Percentiles rank a stretch among this genome's conserved stretches.
Conservation (phyloP, 805 yeast species). For the Kluyveromyces wickerhamii region DNA sequence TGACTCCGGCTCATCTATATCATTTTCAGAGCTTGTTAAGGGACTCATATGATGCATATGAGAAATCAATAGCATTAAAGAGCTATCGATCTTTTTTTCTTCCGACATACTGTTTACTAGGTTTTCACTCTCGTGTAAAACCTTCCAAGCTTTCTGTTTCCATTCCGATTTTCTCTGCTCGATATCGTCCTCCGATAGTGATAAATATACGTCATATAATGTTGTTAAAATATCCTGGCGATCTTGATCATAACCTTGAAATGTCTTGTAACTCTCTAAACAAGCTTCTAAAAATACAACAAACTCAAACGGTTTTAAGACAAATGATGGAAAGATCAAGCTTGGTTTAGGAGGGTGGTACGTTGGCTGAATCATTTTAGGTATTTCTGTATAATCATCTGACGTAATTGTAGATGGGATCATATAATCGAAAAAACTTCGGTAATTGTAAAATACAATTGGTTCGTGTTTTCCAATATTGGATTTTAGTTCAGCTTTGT, state of each 20-base stretch:
- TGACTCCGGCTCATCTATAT: conserved; percentile 29
- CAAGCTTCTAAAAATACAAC: conserved; percentile 91
- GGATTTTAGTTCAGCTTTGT: conserved; percentile 6
- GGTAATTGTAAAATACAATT: conserved; percentile 42
- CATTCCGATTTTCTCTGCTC: conserved; percentile 40
- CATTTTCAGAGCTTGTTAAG: conserved; percentile 40
- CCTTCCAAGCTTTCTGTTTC: conserved; percentile 53
- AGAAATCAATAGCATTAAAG: conserved; percentile 31
- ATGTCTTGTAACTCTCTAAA: conserved; percentile 64
- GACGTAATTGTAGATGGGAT: conserved; percentile 20
- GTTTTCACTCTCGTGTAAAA: conserved; percentile 41
- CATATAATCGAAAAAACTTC: conserved; percentile 51
- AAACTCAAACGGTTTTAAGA: conserved; percentile 80
- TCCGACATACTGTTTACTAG: conserved; percentile 27
- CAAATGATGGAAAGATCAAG: conserved; percentile 77
- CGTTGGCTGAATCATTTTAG: conserved; percentile 37
- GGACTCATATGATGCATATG: conserved; percentile 33
- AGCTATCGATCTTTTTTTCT: conserved; percentile 19
- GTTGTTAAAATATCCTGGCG: conserved; percentile 68
- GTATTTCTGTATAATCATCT: conserved; percentile 11
- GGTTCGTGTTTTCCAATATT: conserved; percentile 14
- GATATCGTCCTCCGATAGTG: conserved; percentile 39
- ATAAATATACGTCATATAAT: conserved; percentile 71
- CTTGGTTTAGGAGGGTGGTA: conserved; percentile 91
- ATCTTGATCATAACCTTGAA: conserved; percentile 62